These are phyloP conservation scores for Eucalyptus camaldulensis DNA, from an alignment of 345 rosid species.

Conservation along the genomic window DNA sequence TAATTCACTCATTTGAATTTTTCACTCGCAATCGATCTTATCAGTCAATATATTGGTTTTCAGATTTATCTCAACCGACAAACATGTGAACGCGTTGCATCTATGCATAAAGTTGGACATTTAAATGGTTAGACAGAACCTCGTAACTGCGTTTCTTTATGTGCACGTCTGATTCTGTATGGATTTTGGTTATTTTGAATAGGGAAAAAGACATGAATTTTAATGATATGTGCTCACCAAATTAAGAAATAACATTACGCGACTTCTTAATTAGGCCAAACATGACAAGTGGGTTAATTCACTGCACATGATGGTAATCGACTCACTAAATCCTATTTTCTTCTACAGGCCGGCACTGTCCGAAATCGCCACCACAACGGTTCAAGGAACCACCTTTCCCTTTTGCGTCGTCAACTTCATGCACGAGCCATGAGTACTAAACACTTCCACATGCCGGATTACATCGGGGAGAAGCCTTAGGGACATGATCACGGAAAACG, in stretches of 20 bases:
- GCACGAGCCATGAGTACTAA: neutral
- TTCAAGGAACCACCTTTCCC: neutral
- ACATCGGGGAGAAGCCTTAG: neutral
- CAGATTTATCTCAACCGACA: neutral
- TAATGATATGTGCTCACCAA: neutral
- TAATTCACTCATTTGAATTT: neutral
- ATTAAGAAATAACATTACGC: neutral
- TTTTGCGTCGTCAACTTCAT: neutral
- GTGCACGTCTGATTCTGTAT: neutral
- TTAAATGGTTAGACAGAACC: neutral
- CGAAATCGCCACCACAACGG: neutral
- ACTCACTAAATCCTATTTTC: neutral
- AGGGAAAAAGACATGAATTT: neutral
- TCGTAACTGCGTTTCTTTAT: neutral
- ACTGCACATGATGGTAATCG: neutral
- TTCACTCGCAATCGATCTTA: fast-evolving
- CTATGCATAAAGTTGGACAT: neutral
- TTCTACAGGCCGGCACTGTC: neutral
- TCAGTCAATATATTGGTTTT: fast-evolving
- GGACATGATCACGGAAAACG: neutral
- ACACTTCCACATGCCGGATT: neutral
- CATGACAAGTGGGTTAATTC: neutral
- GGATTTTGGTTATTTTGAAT: neutral
- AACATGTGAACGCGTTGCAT: neutral
- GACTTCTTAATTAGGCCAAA: neutral